Evolutionary conservation across 1,284 basidiomycete species (phyloP), one percentile per base, ranked within the genome.

Genomic region (Violaceomyces palustris): DNA sequence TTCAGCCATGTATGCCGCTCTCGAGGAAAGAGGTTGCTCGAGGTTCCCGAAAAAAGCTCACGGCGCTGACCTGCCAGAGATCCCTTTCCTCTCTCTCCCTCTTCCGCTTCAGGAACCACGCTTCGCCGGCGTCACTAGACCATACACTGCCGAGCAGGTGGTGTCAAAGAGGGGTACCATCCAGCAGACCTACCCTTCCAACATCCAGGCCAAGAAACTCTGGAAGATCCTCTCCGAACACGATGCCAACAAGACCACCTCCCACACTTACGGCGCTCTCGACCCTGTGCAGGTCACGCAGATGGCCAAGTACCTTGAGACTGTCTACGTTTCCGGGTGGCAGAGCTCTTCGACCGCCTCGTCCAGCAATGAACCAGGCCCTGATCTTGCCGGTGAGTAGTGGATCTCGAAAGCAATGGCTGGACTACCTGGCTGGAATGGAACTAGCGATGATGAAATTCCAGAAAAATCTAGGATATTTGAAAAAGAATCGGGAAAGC

Each of bases 201-300:
- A 90, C 70, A 68, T 83, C 3, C 82, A 83, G 74, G 92, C 80
- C 55, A 87, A 92, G 80, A 98, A 98, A 76, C 81, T 96, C 32
- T 94, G 82, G 80, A 74, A 74, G 5, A 72, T 83, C 45, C 80
- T 93, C 56, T 77, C 79, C 35, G 77, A 83, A 28, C 73, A 78
- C 42, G 75, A 76, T 48, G 50, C 73, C 35, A 76, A 76, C 59
- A 70, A 69, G 28, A 72, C 87, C 14, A 86, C 87, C 1, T 88
- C 86, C 22, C 88, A 91, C 75, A 93, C 93, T 57, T 98, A 97
- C 74, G 93, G 93, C 78, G 92, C 92, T 24, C 83, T 98, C 55
- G 94, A 98, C 76, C 90, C 92, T 2, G 91, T 98, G 11, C 93
- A 98, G 77, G 81, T 82, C 31, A 81, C 81, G 25, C 71, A 73